Evolutionary conservation across 768 basidiomycete genomes (phyloP), one percentile per base, ranked within the genome.

Genomic region (Serendipita sp.): DNA sequence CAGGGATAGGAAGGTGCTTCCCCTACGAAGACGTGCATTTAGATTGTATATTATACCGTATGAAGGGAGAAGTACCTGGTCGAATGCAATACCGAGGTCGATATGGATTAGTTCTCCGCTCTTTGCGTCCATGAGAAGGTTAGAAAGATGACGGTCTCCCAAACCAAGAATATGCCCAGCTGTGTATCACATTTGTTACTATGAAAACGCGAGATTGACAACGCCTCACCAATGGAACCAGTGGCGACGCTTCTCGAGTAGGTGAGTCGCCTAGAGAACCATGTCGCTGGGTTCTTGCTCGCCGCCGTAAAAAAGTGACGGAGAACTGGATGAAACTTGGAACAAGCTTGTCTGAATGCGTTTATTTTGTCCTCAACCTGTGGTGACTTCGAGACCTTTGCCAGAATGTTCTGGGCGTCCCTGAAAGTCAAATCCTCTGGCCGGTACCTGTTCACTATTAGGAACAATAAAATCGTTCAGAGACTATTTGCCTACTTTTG

Each of bases 21-120:
- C 95, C 95, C 91, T 96, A 68, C 41, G 16, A 15, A 41, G 47
- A 3, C 63, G 58, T 38, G 67, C 63, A 63, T 41, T 62, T 47
- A 11, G 66, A 11, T 32, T 44, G 51, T 34, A 2, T 46, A 56
- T 30, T 58, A 46, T 36, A 30, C 47, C 7, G 47, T 65, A 2
- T 41, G 36, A 5, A 38, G 7, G 41, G 2, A 60, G 28, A 8
- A 1, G 32, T 67, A 90, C 91, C 77, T 91, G 91, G 66, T 96
- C 96, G 73, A 99, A 98, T 0, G 93, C 92, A 66, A 98, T 92
- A 0, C 95, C 95, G 0, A 98, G 78, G 73, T 99, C 95, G 63
- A 99, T 99, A 72, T 96, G 93, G 4, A 98, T 85, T 51, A 94
- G 79, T 71, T 98, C 91, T 15, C 95, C 95, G 7, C 82, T 85